A percentile compares a stretch with the other conserved stretches of the same genome.
phyloP scores from a whole-genome alignment of 140 eudicot genomes.

The Flaveria floridana region DNA sequence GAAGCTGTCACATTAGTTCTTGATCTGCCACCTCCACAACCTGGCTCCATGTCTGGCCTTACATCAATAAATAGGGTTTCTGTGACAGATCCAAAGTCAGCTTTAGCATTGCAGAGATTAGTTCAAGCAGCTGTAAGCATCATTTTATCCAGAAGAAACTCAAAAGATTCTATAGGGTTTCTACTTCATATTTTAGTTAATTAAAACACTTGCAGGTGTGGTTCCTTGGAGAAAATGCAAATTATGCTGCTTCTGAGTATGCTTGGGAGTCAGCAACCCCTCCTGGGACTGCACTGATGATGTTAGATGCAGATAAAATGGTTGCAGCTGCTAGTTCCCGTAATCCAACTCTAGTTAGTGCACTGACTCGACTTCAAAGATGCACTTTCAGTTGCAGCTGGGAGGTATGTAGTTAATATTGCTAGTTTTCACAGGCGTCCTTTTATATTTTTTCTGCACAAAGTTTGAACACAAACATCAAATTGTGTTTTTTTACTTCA shows the following conservation, averaged over 20 bases:
- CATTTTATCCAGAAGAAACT: constrained; percentile 4
- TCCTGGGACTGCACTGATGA: constrained; percentile 98
- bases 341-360: constrained; percentile 81
- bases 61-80: constrained; percentile 81
- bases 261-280: constrained; percentile 99
- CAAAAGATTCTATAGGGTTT: background rate
- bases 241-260: constrained; percentile 97
- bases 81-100: constrained; percentile 95
- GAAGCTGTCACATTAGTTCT: constrained; percentile 97
- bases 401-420: constrained; percentile 57
- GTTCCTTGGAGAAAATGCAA: constrained; percentile 99
- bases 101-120: constrained; percentile 84
- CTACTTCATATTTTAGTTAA: constrained; percentile 9
- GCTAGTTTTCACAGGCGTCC: background rate
- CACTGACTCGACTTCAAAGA: constrained; percentile 87
- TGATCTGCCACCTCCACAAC: constrained; percentile 97
- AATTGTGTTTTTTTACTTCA: background rate
- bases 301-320: constrained; percentile 97
- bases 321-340: constrained; percentile 99
- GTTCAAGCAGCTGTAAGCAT: constrained; percentile 93
- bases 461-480: background rate
- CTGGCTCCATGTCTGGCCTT: constrained; percentile 74
- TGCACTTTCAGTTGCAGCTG: constrained; percentile 97
- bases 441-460: background rate
- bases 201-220: constrained; percentile 57